Evolutionary conservation across 345 rosid genomes (phyloP), one percentile per base, ranked within the genome.

Genomic region (Moricandia moricandioides): DNA sequence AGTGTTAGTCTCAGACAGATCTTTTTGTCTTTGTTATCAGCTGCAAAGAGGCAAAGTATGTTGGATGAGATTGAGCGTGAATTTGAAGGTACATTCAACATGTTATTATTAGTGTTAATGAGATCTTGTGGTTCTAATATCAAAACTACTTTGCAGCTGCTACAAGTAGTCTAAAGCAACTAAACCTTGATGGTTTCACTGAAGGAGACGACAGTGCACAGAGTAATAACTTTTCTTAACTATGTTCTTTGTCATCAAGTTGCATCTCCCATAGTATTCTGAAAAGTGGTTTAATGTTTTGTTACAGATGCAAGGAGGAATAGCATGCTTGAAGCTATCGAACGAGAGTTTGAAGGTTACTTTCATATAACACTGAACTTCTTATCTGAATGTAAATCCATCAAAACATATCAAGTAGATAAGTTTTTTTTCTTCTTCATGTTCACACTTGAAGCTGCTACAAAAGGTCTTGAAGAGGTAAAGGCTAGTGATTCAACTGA

Each of bases 1-100:
- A 70, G 24, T 47, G 61, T 70, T 30, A 55, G 65, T 70, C 76
- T 77, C 0, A 67, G 0, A 47, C 12, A 52, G 5, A 30, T 67
- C 11, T 72, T 39, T 12, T 49, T 18, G 30, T 78, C 31, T 71
- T 59, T 70, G 43, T 54, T 33, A 33, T 56, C 60, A 78, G 81
- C 74, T 78, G 78, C 78, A 39, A 72, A 21, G 66, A 67, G 78
- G 16, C 64, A 78, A 67, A 78, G 74, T 43, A 67, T 78, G 81
- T 62, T 78, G 34, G 81, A 78, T 51, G 78, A 78, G 54, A 73
- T 78, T 18, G 81, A 78, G 30, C 81, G 78, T 60, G 81, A 78
- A 62, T 78, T 72, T 8, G 81, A 72, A 78, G 81, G 81, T 78
- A 54, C 4, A 33, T 40, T 33, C 3, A 4, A 62, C 39, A 55